Evolutionary conservation across 1,139 yeast genomes (phyloP).

Genomic region (Zygosaccharomyces sapae): DNA sequence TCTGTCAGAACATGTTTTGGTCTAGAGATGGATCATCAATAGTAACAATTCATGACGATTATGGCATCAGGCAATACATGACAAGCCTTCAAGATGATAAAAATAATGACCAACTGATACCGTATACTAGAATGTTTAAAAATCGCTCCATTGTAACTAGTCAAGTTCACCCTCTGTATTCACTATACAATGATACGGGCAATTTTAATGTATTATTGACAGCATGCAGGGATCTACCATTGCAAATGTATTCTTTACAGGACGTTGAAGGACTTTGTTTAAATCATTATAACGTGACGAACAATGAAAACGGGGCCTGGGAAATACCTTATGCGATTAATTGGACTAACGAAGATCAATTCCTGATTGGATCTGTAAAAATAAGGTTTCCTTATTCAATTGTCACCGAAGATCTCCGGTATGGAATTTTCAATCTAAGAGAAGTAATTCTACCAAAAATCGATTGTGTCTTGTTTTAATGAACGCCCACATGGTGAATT

Average conservation of each 20-base stretch:
- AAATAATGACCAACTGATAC: constrained; percentile 17
- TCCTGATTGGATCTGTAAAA: constrained; percentile 28
- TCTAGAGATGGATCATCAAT: constrained; percentile 35
- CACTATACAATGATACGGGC: constrained; percentile 22
- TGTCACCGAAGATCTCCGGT: constrained; percentile 21
- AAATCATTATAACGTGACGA: constrained; percentile 20
- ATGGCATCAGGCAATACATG: constrained; percentile 33
- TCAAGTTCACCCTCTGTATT: constrained; percentile 27
- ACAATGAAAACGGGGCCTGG: constrained; percentile 23
- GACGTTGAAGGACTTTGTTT: constrained; percentile 7
- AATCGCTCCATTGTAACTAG: constrained; percentile 28
- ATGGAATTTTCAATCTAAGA: constrained; percentile 17
- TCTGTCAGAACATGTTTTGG: constrained; percentile 32
- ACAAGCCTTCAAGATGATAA: constrained; percentile 9
- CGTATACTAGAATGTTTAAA: constrained; percentile 29
- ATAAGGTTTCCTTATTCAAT: constrained; percentile 28
- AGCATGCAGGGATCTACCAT: constrained; percentile 25
- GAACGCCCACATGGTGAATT: constrained; percentile 8
- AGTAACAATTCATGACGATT: constrained; percentile 32
- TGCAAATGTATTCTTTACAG: constrained; percentile 25
- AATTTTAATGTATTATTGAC: constrained; percentile 17
- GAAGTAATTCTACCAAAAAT: constrained; percentile 17
- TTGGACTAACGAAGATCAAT: constrained; percentile 14
- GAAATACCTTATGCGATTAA: constrained; percentile 26
- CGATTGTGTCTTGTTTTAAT: constrained; percentile 33